These are phyloP conservation scores for Vigna mungo DNA, from an alignment of 306 rosid genomes.

Conservation along the genomic window DNA sequence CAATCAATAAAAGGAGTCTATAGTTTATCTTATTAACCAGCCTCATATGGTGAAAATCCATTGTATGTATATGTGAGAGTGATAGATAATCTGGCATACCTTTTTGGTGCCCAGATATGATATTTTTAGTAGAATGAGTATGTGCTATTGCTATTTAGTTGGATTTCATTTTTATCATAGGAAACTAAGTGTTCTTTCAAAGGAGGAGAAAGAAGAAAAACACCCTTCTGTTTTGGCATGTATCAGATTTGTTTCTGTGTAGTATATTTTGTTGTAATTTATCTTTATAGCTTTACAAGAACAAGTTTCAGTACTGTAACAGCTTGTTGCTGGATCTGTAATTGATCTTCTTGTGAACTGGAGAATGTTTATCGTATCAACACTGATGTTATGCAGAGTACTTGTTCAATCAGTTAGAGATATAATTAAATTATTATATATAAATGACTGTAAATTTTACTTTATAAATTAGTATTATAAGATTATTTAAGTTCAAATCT, in stretches of 20 bases:
- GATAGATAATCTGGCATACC: conserved; percentile 41
- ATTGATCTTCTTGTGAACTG: not conserved
- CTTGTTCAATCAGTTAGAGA: not conserved
- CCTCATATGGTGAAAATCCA: conserved; percentile 25
- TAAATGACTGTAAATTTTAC: too few relatives aligned
- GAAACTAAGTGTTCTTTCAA: conserved; percentile 36
- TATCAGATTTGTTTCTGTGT: conserved; percentile 6
- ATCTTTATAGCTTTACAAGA: conserved; percentile 35
- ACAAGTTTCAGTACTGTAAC: conserved; percentile 11
- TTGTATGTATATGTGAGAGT: conserved; percentile 41
- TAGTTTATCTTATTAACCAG: conserved; percentile 30
- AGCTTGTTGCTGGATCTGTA: conserved; percentile 14
- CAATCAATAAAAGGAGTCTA: not conserved
- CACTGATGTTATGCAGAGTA: not conserved
- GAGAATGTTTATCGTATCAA: not conserved
- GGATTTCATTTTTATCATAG: conserved; percentile 49
- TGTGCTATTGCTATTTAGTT: conserved; percentile 48
- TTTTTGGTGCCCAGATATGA: conserved; percentile 34
- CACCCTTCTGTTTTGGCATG: conserved; percentile 9
- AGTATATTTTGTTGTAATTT: conserved; percentile 40
- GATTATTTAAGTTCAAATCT: too few relatives aligned
- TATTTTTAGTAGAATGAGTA: conserved; percentile 43
- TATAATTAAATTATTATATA: too few relatives aligned
- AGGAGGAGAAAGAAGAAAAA: not conserved
- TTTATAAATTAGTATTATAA: too few relatives aligned